Evolutionary conservation across 352 stramenopile species (phyloP), one percentile per base, ranked within the genome.

Genomic region (Albugo candida): DNA sequence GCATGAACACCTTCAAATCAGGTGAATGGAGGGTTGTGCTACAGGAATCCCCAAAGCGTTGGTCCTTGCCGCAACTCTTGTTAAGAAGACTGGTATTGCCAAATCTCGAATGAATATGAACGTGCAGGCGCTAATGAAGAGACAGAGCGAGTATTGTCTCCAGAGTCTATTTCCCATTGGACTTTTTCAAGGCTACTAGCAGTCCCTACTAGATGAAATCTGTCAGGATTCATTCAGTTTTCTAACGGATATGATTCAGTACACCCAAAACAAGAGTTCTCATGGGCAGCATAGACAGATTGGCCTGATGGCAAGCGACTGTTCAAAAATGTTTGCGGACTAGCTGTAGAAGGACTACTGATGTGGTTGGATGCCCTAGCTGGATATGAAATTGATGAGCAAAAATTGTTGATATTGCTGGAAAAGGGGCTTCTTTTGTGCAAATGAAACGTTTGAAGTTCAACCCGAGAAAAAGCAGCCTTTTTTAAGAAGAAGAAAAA

Each of bases 201-300:
- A 8, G n/a, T n/a, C 8, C 24, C 3, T 8, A 31, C 24, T n/a
- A n/a, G n/a, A n/a, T n/a, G n/a, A 31, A 31, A 8, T 10, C 24
- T 10, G 24, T 31, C 24, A 31, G 8, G 24, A 31, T 3, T 10
- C 8, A 8, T 31, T 31, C 24, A 10, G 3, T 31, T 31, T 57
- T 44, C 51, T 61, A 45, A 57, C 54, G 0, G 27, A 34, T 3
- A 48, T 44, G 6, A 49, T 48, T 1, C 42, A 47, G 27, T 52
- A 49, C 16, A 50, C 54, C 1, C 50, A 48, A n/a, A 0, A 57
- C 50, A 1, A 36, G 54, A 19, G 45, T 61, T 8, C 45, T 56
- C 0, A 57, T 61, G 54, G 54, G 50, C 0, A 38, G 51, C 31
- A n/a, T n/a, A 57, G 50, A 59, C n/a, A 50, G 39, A 0, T n/a